A percentile compares a stretch with the other conserved stretches of the same genome.
Evolutionary conservation across 352 stramenopile species (phyloP).

Genomic region (Thalassiosira oceanica): DNA sequence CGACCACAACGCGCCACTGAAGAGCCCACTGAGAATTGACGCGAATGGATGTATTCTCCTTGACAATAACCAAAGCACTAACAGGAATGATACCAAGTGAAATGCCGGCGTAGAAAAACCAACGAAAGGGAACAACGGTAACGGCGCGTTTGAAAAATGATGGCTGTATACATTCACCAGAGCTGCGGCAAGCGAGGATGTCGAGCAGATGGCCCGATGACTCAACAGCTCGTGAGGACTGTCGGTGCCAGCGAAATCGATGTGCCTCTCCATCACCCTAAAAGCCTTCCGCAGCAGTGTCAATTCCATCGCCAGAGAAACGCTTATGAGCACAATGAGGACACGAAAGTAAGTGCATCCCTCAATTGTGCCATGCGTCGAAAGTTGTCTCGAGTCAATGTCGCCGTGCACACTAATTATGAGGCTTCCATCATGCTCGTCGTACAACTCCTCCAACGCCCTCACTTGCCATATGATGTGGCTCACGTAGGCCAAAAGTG

Average conservation of each 20-base stretch:
- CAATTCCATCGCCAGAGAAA: conserved; percentile 43
- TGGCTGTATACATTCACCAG: conserved; percentile 36
- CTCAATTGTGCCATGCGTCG: conserved; percentile 10
- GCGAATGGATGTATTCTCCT: conserved; percentile 34
- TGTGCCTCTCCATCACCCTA: conserved; percentile 7
- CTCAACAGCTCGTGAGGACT: conserved; percentile 13
- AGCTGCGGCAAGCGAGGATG: conserved; percentile 26
- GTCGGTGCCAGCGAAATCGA: conserved; percentile 32
- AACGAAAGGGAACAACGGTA: conserved; percentile 41
- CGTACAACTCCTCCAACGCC: conserved; percentile 52
- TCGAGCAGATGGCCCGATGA: conserved; percentile 37
- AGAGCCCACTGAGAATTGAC: conserved; percentile 36
- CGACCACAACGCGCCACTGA: conserved; percentile 44
- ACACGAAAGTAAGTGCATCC: conserved; percentile 34
- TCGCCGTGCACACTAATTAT: conserved; percentile 13
- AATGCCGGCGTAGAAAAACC: conserved; percentile 23
- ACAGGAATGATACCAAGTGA: conserved; percentile 17
- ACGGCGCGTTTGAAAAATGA: conserved; percentile 31
- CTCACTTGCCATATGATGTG: conserved; percentile 66
- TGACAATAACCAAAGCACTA: conserved; percentile 34
- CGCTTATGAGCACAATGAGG: conserved; percentile 28
- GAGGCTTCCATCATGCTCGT: conserved; percentile 26
- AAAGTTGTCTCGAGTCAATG: conserved; percentile 5
- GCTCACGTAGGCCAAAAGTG: conserved; percentile 52
- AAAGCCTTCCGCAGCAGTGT: conserved; percentile 20